Conservation (phyloP, 306 rosid species). For the Quercus agrifolia region DNA sequence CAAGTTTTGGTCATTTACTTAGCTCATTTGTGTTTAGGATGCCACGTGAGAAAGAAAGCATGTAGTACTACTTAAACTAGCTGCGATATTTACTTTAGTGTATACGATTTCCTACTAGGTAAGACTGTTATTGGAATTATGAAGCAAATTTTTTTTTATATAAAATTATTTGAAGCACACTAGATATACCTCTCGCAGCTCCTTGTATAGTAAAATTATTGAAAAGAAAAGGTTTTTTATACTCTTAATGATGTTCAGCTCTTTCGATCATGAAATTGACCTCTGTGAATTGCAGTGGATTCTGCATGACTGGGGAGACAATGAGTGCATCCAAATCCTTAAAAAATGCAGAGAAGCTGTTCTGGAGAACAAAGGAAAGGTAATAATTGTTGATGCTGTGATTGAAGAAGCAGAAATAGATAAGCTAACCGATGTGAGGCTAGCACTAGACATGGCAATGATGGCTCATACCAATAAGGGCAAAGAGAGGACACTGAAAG, state of each 20-base stretch:
- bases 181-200: no score
- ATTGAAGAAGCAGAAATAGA: constrained; percentile 29
- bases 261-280: not conserved
- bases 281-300: constrained; percentile 31
- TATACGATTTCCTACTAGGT: no score
- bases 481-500: constrained; percentile 39
- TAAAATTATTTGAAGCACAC: no score
- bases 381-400: constrained; percentile 46
- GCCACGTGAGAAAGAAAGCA: no score
- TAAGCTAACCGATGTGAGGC: constrained; percentile 28
- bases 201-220: no score
- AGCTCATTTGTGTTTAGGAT: no score
- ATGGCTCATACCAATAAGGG: constrained; percentile 52
- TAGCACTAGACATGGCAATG: constrained; percentile 61
- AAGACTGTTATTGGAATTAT: no score
- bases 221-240: no score
- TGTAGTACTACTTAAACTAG: no score
- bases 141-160: no score
- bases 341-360: constrained; percentile 47
- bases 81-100: no score
- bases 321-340: constrained; percentile 52
- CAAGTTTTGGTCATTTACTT: no score
- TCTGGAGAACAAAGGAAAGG: constrained; percentile 45
- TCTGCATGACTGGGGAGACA: constrained; percentile 58
- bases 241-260: not conserved